Conservation (phyloP, 345 rosid genomes). For the Gossypium australe region DNA sequence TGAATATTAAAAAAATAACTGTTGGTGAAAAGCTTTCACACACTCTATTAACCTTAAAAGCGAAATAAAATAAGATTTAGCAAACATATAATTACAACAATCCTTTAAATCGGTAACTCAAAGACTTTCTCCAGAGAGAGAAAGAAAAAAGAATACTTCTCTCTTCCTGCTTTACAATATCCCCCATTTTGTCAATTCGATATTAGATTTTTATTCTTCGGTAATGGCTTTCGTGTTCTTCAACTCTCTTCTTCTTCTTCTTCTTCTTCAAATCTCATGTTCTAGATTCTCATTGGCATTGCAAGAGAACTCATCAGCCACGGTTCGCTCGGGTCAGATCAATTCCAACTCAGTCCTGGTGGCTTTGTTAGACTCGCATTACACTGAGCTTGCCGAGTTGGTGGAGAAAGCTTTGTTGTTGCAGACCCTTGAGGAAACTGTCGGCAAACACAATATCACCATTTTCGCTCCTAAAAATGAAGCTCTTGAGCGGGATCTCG, state of each 20-base stretch:
- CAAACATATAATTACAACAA: neutral
- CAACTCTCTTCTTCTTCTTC: conserved; percentile 5
- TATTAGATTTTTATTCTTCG: neutral
- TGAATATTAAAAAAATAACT: no score
- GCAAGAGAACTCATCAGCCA: conserved; percentile 1
- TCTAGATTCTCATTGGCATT: conserved; percentile 15
- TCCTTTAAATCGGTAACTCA: neutral
- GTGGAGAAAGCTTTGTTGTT: conserved; percentile 69
- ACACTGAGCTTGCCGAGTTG: conserved; percentile 67
- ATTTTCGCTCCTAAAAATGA: conserved; percentile 72
- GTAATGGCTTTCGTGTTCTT: conserved; percentile 3
- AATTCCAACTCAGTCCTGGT: conserved; percentile 77
- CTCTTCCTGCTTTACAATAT: neutral
- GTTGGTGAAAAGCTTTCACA: no score
- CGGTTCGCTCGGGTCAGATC: conserved; percentile 31
- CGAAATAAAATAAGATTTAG: no score
- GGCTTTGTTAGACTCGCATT: conserved; percentile 78
- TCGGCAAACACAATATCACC: conserved; percentile 56
- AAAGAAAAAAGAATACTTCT: neutral
- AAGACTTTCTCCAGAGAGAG: neutral
- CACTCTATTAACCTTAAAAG: no score
- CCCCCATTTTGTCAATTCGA: no score
- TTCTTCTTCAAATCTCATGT: neutral
- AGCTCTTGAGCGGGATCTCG: conserved; percentile 63
- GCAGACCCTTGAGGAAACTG: conserved; percentile 55